Base-by-base conservation (phyloP, 2,329 filamentous ascomycete species). In the Rosellinia necatrix region DNA sequence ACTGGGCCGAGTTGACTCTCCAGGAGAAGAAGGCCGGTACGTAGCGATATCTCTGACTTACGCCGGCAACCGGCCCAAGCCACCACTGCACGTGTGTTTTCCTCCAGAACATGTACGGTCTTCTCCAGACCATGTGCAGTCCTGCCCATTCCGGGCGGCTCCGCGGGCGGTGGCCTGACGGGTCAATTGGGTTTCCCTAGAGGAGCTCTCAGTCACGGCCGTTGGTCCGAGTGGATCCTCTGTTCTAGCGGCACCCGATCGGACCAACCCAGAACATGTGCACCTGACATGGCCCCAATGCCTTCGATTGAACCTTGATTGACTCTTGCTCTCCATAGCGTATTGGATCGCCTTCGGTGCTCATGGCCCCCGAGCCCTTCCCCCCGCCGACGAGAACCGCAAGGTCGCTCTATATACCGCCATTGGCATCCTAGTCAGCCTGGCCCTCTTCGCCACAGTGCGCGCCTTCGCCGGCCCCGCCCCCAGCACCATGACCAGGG, bases 21-120 rank as follows among this genome's bases (percentile, higher is more conserved):
- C 89, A 94, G 78, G 94, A 99, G 85, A 96, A 99, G 90, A 97
- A 96, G 83, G 94, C 94, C 70, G 93, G 94, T 97, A 87, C 75
- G 92, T 91, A 58, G 58, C 50, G 50, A 48, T 2, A 2, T 49
- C 43, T 42, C 25, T 35, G 44, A 38, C 35, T 53, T 22, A 13
- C 19, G 2, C n/a, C n/a, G 25, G 22, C 12, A 43, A 21, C 22
- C 10, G 48, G 15, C 22, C 25, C 13, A 25, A 10, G 13, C n/a
- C n/a, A 9, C 4, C 2, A n/a, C 21, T 12, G 25, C 12, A 10
- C 47, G 48, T 38, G 29, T 19, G 27, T 19, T 25, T 15, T 29
- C 3, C 3, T 35, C 22, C 21, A 8, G 10, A 19, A 27, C 19
- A 19, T 9, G 25, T 29, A 27, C 6, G 24, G 21, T 34, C 21